These are phyloP conservation scores for Sugiyamaella novakii DNA, from an alignment of 1,139 yeast species.

Conservation along the genomic window DNA sequence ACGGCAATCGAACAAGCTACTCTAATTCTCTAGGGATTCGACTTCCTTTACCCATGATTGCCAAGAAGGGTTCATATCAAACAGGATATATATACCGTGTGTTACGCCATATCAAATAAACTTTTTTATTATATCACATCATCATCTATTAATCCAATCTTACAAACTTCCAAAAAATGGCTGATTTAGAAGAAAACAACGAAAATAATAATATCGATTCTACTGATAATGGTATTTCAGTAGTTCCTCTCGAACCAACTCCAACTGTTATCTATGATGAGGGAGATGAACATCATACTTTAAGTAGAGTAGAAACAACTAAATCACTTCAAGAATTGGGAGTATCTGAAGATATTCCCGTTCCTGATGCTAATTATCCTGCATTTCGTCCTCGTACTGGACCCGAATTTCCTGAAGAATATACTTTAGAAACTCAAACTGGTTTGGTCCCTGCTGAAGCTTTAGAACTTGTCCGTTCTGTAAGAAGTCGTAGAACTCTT, in stretches of 20 bases:
- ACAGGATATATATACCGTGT: neutral
- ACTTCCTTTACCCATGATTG: neutral
- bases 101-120: neutral
- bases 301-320: constrained; percentile 60
- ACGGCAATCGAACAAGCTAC: neutral
- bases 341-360: constrained; percentile 53
- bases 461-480: constrained; percentile 47
- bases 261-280: constrained; percentile 14
- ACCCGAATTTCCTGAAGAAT: constrained; percentile 89
- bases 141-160: neutral
- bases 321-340: constrained; percentile 68
- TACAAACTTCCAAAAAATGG: too few relatives aligned
- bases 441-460: constrained; percentile 83
- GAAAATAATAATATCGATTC: neutral
- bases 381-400: constrained; percentile 39
- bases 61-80: too few relatives aligned
- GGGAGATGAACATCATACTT: constrained; percentile 1
- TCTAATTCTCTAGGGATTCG: neutral
- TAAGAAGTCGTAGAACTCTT: constrained; percentile 17
- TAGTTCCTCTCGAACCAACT: constrained; percentile 3
- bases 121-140: neutral
- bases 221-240: neutral
- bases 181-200: constrained; percentile 3
- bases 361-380: constrained; percentile 64
- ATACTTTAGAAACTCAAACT: constrained; percentile 79